Conservation (phyloP, 306 rosid genomes). For the Quercus robur region DNA sequence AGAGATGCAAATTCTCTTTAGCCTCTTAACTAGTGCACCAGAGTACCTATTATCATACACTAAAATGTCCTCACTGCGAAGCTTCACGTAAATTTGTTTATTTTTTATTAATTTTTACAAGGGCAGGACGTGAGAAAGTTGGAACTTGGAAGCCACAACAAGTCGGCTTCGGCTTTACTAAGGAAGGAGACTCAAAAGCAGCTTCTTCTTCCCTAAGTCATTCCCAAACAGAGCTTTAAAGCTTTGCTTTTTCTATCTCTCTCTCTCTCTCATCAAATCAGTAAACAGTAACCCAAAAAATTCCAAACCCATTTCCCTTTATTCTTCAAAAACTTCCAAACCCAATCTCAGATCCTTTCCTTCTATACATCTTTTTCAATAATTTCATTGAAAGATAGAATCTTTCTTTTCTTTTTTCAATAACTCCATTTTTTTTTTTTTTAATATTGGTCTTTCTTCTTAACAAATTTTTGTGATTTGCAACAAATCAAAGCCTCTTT, state of each 20-base stretch:
- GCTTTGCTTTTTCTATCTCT: background rate
- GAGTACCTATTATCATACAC: no score
- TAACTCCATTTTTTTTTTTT: background rate
- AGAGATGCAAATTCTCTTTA: no score
- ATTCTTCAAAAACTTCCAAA: background rate
- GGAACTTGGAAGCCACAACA: background rate
- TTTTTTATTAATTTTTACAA: no score
- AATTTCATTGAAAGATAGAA: background rate
- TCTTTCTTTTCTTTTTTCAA: background rate
- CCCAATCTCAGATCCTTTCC: slow-evolving; percentile 5
- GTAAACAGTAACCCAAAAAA: background rate
- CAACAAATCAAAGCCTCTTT: slow-evolving; percentile 27
- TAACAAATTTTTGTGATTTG: slow-evolving; percentile 10
- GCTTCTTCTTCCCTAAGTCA: slow-evolving; percentile 7
- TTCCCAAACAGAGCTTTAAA: slow-evolving; percentile 4
- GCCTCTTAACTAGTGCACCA: no score
- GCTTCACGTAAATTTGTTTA: no score
- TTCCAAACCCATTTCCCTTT: background rate
- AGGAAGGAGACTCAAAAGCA: background rate
- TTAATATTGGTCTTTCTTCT: background rate
- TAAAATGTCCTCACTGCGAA: no score
- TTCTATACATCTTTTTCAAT: background rate
- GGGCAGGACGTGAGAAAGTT: no score
- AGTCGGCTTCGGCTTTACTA: background rate
- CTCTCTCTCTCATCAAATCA: background rate